Evolutionary conservation across 2,329 filamentous ascomycete genomes (phyloP), one percentile per base, ranked within the genome.

Genomic region (Claviceps cyperi): DNA sequence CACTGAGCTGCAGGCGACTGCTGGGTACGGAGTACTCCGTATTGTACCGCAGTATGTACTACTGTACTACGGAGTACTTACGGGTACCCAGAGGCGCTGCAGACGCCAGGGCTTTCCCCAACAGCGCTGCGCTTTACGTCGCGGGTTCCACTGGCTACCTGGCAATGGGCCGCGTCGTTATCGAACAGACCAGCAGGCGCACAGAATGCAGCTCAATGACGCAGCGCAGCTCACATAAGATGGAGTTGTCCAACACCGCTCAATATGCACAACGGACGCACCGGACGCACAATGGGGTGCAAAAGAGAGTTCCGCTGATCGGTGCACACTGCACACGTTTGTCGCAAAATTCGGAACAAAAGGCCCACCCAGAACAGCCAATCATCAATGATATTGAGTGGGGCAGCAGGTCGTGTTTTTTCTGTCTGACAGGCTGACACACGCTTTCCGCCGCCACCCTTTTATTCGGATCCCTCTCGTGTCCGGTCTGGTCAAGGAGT

Each of bases 71-170:
- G n/a, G n/a, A n/a, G n/a, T 32, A 32, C 9, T 11, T 32, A 4
- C 9, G 11, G 28, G 28, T 32, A 9, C 24, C 24, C 24, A 9
- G 24, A 28, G 24, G 24, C 24, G 24, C 24, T 28, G 2, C 24
- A 28, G 8, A 28, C 24, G 24, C 24, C 24, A 8, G 24, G 28
- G 28, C 28, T 11, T 32, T 35, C 43, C 53, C 48, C 52, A 50
- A 50, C 47, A 50, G 35, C 49, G 47, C 52, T 43, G 43, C 46
- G 48, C 43, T 38, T 28, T 46, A 38, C 52, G 48, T 39, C 50
- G 48, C 14, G 44, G 50, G 51, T 9, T 43, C 51, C 50, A 50
- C 49, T 8, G 28, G n/a, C n/a, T n/a, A n/a, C n/a, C n/a, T n/a
- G 28, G 28, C 28, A 32, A 32, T 32, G 28, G 28, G 32, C 46